Percentiles rank a stretch among this genome's conserved stretches.
Conservation (phyloP, 208 protist species). For the Trypanosoma platydactyli region DNA sequence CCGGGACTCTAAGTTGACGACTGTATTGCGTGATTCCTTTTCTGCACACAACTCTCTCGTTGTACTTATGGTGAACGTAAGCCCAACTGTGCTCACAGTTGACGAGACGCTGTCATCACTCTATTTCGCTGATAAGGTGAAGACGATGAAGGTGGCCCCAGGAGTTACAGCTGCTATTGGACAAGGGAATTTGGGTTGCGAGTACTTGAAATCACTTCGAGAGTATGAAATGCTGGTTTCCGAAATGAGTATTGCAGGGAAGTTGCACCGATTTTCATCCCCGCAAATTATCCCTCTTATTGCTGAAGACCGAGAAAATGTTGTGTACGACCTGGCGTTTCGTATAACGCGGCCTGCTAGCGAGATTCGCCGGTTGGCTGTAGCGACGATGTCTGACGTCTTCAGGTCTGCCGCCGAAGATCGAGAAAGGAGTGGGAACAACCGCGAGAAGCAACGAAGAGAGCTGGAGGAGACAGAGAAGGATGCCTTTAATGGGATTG, state of each 20-base stretch:
- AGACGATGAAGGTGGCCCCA: conserved; percentile 68
- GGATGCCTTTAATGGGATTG: background rate
- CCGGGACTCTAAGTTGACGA: conserved; percentile 88
- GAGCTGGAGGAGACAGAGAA: conserved; percentile 1
- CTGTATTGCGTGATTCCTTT: conserved; percentile 85
- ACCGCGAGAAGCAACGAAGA: background rate
- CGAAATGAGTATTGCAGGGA: conserved; percentile 63
- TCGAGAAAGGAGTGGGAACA: background rate
- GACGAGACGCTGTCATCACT: conserved; percentile 89
- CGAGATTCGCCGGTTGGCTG: conserved; percentile 22
- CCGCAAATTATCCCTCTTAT: conserved; percentile 19
- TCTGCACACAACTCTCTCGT: conserved; percentile 72
- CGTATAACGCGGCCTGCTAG: conserved; percentile 8
- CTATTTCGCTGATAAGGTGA: conserved; percentile 91
- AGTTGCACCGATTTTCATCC: conserved; percentile 8
- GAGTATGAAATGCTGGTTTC: conserved; percentile 62
- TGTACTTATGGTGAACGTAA: conserved; percentile 86
- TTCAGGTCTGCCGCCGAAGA: conserved; percentile 17
- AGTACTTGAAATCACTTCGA: conserved; percentile 55
- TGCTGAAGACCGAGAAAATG: conserved; percentile 13
- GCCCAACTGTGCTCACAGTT: conserved; percentile 74
- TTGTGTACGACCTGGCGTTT: conserved; percentile 25
- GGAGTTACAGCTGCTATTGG: conserved; percentile 33
- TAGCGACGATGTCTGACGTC: conserved; percentile 33
- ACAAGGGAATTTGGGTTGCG: conserved; percentile 50